Conservation (phyloP, 2,329 filamentous ascomycete genomes). For the Daldinia sp. region DNA sequence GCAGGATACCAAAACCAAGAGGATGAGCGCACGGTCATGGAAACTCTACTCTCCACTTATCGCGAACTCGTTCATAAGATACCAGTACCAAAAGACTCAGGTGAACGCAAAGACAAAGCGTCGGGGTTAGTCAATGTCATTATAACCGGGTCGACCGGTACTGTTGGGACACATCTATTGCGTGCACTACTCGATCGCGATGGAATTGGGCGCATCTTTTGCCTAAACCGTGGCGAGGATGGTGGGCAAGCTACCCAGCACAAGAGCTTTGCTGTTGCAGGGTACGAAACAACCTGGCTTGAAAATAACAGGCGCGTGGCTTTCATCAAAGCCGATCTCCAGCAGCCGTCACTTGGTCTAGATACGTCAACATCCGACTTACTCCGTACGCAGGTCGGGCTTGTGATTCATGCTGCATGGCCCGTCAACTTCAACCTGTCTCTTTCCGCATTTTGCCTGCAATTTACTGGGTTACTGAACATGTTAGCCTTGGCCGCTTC, state of each 20-base stretch:
- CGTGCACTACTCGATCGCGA: constrained; percentile 34
- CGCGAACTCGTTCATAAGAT: constrained; percentile 38
- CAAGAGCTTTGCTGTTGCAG: constrained; percentile 21
- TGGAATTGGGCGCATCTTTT: constrained; percentile 45
- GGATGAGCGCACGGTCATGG: constrained; percentile 30
- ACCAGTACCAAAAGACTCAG: constrained; percentile 9
- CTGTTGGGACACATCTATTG: constrained; percentile 45
- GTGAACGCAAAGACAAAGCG: neutral
- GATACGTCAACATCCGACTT: constrained; percentile 28
- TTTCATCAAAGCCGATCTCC: constrained; percentile 42
- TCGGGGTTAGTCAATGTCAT: constrained; percentile 36
- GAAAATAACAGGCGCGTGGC: constrained; percentile 37
- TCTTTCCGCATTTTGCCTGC: constrained; percentile 40
- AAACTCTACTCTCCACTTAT: constrained; percentile 37
- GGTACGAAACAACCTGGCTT: constrained; percentile 12
- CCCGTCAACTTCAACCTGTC: constrained; percentile 47
- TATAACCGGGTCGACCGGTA: constrained; percentile 45
- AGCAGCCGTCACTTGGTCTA: constrained; percentile 40
- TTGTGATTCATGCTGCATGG: constrained; percentile 47
- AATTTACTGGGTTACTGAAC: constrained; percentile 43
- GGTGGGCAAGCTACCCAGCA: constrained; percentile 32
- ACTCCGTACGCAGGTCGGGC: constrained; percentile 25
- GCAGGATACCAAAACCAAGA: constrained; percentile 5
- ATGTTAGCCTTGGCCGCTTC: constrained; percentile 36
- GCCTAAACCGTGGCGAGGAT: constrained; percentile 46